These are phyloP conservation scores for Eutrema heterophyllum DNA, from an alignment of 345 rosid genomes.

Conservation along the genomic window DNA sequence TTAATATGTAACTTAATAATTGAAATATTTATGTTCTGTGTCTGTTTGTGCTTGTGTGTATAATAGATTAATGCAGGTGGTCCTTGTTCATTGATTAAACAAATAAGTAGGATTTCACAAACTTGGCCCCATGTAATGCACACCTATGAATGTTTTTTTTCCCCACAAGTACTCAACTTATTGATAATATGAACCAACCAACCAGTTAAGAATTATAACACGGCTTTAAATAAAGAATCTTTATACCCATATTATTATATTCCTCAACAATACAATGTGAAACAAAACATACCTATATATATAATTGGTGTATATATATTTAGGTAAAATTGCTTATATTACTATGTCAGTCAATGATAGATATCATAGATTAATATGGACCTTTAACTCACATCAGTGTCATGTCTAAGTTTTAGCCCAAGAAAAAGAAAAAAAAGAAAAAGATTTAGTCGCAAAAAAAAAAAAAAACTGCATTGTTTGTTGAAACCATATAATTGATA, in stretches of 20 bases:
- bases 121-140: conserved; percentile 29
- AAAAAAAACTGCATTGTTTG: not conserved
- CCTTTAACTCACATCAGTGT: not conserved
- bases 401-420: not conserved
- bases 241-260: too few relatives aligned
- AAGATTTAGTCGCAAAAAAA: not conserved
- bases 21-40: not conserved
- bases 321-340: not conserved
- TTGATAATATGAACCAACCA: too few relatives aligned
- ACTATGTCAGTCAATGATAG: not conserved
- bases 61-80: conserved; percentile 18
- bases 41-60: not conserved
- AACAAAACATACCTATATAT: too few relatives aligned
- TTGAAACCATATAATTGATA: not conserved
- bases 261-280: too few relatives aligned
- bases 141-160: not conserved
- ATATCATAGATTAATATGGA: not conserved
- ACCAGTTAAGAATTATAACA: too few relatives aligned
- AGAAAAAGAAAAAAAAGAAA: not conserved
- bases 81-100: not conserved
- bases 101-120: not conserved
- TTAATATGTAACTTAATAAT: not conserved
- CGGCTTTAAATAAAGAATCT: too few relatives aligned
- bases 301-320: too few relatives aligned
- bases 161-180: too few relatives aligned